These are phyloP conservation scores for Pseudofabraea citricarpa DNA, from an alignment of 2,329 filamentous ascomycete genomes.

Conservation along the genomic window DNA sequence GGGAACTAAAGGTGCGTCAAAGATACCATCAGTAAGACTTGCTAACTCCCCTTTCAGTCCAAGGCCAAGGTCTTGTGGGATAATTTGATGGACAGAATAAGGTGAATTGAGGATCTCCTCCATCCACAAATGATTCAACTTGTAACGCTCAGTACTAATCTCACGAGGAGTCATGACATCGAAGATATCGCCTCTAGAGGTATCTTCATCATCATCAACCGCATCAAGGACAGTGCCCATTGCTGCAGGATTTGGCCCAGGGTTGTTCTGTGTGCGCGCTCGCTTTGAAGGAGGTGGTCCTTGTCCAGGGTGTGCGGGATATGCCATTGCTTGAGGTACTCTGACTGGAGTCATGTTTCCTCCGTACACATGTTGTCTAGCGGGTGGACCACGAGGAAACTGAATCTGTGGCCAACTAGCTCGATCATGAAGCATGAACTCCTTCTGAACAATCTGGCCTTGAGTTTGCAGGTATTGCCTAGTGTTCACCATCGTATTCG, in stretches of 20 bases:
- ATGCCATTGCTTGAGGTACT: slow-evolving; percentile 53
- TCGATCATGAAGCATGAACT: slow-evolving; percentile 90
- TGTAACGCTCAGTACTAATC: slow-evolving; percentile 80
- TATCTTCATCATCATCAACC: slow-evolving; percentile 86
- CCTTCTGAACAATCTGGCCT: slow-evolving; percentile 80
- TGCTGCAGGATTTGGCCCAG: slow-evolving; percentile 12
- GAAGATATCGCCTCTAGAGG: slow-evolving; percentile 80
- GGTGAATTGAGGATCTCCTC: slow-evolving; percentile 92
- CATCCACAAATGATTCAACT: slow-evolving; percentile 98
- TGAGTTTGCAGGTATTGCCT: slow-evolving; percentile 64
- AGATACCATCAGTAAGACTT: slow-evolving; percentile 77
- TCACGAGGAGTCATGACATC: slow-evolving; percentile 87
- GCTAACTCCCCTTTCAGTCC: slow-evolving; percentile 81
- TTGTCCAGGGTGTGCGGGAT: slow-evolving; percentile 42
- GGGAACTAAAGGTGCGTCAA: slow-evolving; percentile 58
- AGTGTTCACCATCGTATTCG: slow-evolving; percentile 56
- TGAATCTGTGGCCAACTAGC: slow-evolving; percentile 85
- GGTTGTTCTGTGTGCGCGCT: slow-evolving; percentile 25
- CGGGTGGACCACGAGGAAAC: slow-evolving; percentile 49
- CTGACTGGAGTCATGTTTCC: slow-evolving; percentile 18
- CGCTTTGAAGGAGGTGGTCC: slow-evolving; percentile 52
- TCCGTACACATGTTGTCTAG: slow-evolving; percentile 19
- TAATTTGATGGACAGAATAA: slow-evolving; percentile 79
- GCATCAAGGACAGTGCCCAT: slow-evolving; percentile 25
- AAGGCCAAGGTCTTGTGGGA: slow-evolving; percentile 79